Percentiles rank a stretch among this genome's conserved stretches.
These are phyloP conservation scores for Laguncularia racemosa DNA, from an alignment of 345 rosid species.

Conservation along the genomic window DNA sequence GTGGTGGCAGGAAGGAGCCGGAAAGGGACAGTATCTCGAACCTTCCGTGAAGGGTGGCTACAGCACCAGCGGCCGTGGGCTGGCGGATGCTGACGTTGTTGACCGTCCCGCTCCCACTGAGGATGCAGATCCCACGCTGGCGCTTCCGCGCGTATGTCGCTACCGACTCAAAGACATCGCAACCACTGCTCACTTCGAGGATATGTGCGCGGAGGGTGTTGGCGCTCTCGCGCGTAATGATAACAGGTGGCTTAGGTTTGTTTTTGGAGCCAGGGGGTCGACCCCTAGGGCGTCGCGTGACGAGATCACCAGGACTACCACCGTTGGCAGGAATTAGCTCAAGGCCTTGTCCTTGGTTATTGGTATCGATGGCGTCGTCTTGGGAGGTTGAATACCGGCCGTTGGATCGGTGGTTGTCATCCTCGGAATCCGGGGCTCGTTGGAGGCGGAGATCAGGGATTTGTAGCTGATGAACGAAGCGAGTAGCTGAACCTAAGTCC, in stretches of 20 bases:
- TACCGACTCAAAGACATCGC: slow-evolving; percentile 38
- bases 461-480: slow-evolving; percentile 14
- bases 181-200: slow-evolving; percentile 33
- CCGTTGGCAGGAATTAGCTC: not conserved
- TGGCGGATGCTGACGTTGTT: slow-evolving; percentile 44
- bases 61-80: slow-evolving; percentile 31
- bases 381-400: not conserved
- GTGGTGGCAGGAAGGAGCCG: slow-evolving; percentile 43
- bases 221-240: slow-evolving; percentile 39
- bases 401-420: not conserved
- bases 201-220: slow-evolving; percentile 41
- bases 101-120: slow-evolving; percentile 40
- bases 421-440: slow-evolving; percentile 7
- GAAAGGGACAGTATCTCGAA: slow-evolving; percentile 44
- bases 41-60: slow-evolving; percentile 36
- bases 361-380: not conserved
- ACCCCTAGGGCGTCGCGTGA: slow-evolving; percentile 30
- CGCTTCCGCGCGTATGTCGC: slow-evolving; percentile 31
- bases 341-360: not conserved
- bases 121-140: slow-evolving; percentile 39
- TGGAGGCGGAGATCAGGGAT: slow-evolving; percentile 16
- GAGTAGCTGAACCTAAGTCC: slow-evolving; percentile 15
- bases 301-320: slow-evolving; percentile 10
- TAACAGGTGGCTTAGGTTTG: slow-evolving; percentile 40
- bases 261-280: slow-evolving; percentile 43